Evolutionary conservation across 1,284 basidiomycete species (phyloP).

Genomic region (Inonotus hispidus): DNA sequence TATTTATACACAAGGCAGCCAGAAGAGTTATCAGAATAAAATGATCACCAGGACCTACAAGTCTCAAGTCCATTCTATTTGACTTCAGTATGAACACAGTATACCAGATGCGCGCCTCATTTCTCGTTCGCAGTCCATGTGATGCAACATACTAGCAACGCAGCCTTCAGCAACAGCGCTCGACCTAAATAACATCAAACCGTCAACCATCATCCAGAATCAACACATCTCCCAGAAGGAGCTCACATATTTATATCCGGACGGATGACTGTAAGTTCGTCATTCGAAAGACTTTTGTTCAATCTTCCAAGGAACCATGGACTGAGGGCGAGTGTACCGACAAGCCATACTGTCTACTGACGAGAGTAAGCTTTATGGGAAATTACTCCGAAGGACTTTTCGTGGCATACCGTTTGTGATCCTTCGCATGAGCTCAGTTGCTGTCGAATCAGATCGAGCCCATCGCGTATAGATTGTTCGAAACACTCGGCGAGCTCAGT

Average conservation of each 20-base stretch:
- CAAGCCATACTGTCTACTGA: slow-evolving; percentile 68
- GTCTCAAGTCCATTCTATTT: background rate
- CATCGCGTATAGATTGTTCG: slow-evolving; percentile 68
- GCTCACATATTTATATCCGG: slow-evolving; percentile 70
- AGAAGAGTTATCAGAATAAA: too few species aligned
- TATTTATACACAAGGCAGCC: background rate
- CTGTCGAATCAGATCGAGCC: slow-evolving; percentile 56
- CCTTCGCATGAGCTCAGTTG: slow-evolving; percentile 63
- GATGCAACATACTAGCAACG: background rate
- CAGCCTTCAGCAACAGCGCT: slow-evolving; percentile 9
- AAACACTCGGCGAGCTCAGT: slow-evolving; percentile 62
- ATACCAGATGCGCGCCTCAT: background rate
- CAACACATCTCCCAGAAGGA: background rate
- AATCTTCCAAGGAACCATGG: slow-evolving; percentile 71
- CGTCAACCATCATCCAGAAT: background rate
- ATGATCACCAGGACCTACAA: too few species aligned
- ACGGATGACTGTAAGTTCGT: slow-evolving; percentile 55
- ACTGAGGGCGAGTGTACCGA: slow-evolving; percentile 74
- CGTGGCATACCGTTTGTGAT: slow-evolving; percentile 46
- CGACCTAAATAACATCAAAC: background rate
- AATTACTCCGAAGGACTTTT: background rate
- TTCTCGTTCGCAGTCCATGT: background rate
- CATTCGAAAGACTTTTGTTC: slow-evolving; percentile 52
- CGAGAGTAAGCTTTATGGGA: background rate
- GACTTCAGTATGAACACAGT: background rate